phyloP scores from a whole-genome alignment of 78 protist genomes.

The Dictyostelium intermedium region DNA sequence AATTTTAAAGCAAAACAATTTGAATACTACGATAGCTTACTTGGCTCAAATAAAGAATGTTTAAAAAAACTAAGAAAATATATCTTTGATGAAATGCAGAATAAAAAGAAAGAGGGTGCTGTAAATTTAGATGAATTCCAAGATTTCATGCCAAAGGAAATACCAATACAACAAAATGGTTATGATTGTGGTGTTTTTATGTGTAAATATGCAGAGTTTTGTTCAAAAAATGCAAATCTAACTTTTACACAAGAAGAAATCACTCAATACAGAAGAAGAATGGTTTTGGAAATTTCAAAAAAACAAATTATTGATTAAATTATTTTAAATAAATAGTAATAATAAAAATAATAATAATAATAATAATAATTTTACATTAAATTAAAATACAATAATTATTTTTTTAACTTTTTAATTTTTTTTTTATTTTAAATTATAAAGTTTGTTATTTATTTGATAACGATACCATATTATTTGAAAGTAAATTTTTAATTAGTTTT shows the following conservation, averaged over 20 bases:
- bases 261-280: slow-evolving; percentile 42
- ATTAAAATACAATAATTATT: no score
- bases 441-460: neutral
- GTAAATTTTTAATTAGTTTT: slow-evolving; percentile 25
- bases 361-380: neutral
- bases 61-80: slow-evolving; percentile 18
- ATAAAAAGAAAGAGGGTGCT: slow-evolving; percentile 40
- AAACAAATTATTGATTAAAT: slow-evolving; percentile 17
- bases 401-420: no score
- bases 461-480: slow-evolving; percentile 2
- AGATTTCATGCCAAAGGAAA: slow-evolving; percentile 19
- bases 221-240: slow-evolving; percentile 41
- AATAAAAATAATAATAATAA: neutral
- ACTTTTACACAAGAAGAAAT: slow-evolving; percentile 73
- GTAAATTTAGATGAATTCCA: slow-evolving; percentile 44
- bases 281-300: slow-evolving; percentile 34
- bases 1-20: slow-evolving; percentile 80
- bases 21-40: slow-evolving; percentile 89
- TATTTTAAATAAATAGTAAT: neutral
- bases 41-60: slow-evolving; percentile 34
- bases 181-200: slow-evolving; percentile 93
- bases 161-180: slow-evolving; percentile 87
- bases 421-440: neutral
- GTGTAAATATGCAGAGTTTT: slow-evolving; percentile 86
- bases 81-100: slow-evolving; percentile 51